Conservation (phyloP, 73 alveolate species). For the Tetrahymena borealis region DNA sequence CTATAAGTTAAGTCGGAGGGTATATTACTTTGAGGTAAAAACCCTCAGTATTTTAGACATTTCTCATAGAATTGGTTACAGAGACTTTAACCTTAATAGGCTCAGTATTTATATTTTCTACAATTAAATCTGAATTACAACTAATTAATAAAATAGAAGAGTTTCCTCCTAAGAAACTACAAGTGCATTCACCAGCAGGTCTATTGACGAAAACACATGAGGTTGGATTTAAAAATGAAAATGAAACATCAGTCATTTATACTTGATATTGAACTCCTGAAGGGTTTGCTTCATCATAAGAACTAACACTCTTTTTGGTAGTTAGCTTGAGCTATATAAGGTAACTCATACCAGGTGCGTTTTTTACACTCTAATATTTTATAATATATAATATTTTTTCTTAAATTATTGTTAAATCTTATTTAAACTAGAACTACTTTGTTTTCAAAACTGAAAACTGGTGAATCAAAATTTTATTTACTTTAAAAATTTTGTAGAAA, state of each 20-base stretch:
- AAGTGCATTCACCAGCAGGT: not conserved
- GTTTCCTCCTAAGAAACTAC: not conserved
- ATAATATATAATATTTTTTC: too few species aligned
- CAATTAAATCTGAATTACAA: not conserved
- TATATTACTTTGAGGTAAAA: not conserved
- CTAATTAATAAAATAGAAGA: not conserved
- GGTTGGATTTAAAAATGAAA: not conserved
- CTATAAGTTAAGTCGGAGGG: not conserved
- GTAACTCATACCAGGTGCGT: not conserved
- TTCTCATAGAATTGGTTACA: not conserved
- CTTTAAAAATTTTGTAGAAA: too few species aligned
- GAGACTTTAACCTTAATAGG: not conserved
- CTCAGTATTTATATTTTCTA: not conserved
- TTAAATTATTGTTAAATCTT: too few species aligned
- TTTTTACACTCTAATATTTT: not conserved
- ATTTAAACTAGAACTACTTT: too few species aligned
- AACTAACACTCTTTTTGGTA: not conserved
- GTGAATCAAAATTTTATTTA: too few species aligned
- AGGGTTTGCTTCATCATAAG: not conserved
- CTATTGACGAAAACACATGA: not conserved
- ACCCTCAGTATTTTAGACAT: not conserved
- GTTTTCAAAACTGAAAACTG: too few species aligned
- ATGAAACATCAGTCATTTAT: not conserved
- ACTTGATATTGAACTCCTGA: not conserved
- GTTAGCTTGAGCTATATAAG: not conserved